Base-by-base conservation (phyloP, 192 early-diverging fungal genomes). In the Geosiphon pyriformis region DNA sequence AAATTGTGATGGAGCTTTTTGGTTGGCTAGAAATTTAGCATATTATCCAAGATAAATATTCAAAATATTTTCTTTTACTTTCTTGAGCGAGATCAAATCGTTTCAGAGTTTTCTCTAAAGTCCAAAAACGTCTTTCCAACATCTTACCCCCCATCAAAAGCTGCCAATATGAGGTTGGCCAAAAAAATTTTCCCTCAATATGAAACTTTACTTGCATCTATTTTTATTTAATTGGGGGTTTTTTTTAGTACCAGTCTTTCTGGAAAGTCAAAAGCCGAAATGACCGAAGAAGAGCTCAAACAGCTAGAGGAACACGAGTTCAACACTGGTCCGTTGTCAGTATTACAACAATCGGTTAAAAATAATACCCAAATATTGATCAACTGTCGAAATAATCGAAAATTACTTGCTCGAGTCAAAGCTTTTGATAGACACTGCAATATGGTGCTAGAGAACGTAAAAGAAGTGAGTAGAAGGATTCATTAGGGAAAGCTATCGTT, bases 381-480 rank as follows among this genome's bases (percentile, higher is more conserved):
- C 73, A 95, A 84, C 67, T 94, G 94, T 76, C 83, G 92, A 77
- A 99, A 99, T 80, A 99, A 99, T 84, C 86, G 92, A 75, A 98
- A 98, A 74, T 84, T 99, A 65, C 79, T 99, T 4, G 97, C 93
- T 10, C 84, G 95, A 70, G 91, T 99, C 67, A 99, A 99, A 80
- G 97, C 95, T 50, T 99, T 99, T 75, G 97, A 99, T 79, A 88
- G 97, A 52, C 97, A 99, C 74, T 97, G 92, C 83, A 99, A 99
- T 80, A 97, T 99, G 95, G 95, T 99, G n/a, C 77, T 99, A 55
- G 96, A 97, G 72, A 97, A 97, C 73, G 94, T 99, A 59, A 96
- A 95, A 78, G 96, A 99, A 78, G 86, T 91, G 74, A 56, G 69
- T 69, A 50, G 26, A 67, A 22, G 30, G 34, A 27, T 7, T 26